Conservation (phyloP, 345 rosid species). For the Sonneratia alba region DNA sequence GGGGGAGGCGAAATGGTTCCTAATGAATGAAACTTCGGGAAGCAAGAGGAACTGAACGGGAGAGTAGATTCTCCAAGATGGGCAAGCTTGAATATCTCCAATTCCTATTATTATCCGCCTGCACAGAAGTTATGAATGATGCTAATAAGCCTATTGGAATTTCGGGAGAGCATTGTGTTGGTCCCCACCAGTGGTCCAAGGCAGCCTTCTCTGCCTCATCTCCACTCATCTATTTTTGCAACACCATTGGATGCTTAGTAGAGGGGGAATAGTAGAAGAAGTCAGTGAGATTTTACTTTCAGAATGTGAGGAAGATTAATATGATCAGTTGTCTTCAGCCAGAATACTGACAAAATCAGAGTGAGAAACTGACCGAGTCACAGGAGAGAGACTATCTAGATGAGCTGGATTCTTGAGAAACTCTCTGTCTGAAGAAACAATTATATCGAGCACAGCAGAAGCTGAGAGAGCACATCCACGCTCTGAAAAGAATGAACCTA, state of each 20-base stretch:
- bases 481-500: slow-evolving; percentile 19
- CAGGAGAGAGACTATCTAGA: slow-evolving; percentile 79
- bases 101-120: slow-evolving; percentile 52
- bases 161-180: slow-evolving; percentile 51
- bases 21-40: slow-evolving; percentile 38
- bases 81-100: slow-evolving; percentile 69
- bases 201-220: slow-evolving; percentile 81
- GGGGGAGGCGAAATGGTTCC: slow-evolving; percentile 3
- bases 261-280: slow-evolving; percentile 44
- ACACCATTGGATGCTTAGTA: slow-evolving; percentile 34
- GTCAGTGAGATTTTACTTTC: slow-evolving; percentile 37
- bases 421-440: slow-evolving; percentile 73
- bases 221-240: slow-evolving; percentile 60
- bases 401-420: slow-evolving; percentile 82
- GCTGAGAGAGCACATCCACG: slow-evolving; percentile 35
- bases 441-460: slow-evolving; percentile 54
- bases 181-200: slow-evolving; percentile 42
- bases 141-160: slow-evolving; percentile 47
- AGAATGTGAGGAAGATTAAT: slow-evolving; percentile 64
- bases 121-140: slow-evolving; percentile 73
- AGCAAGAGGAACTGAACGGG: slow-evolving; percentile 63
- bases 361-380: slow-evolving; percentile 48
- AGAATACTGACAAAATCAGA: slow-evolving; percentile 69
- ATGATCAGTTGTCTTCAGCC: slow-evolving; percentile 76
- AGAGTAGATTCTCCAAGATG: slow-evolving; percentile 72